Evolutionary conservation across 164 flowering plant species (phyloP).

Genomic region (Magnolia officinalis): DNA sequence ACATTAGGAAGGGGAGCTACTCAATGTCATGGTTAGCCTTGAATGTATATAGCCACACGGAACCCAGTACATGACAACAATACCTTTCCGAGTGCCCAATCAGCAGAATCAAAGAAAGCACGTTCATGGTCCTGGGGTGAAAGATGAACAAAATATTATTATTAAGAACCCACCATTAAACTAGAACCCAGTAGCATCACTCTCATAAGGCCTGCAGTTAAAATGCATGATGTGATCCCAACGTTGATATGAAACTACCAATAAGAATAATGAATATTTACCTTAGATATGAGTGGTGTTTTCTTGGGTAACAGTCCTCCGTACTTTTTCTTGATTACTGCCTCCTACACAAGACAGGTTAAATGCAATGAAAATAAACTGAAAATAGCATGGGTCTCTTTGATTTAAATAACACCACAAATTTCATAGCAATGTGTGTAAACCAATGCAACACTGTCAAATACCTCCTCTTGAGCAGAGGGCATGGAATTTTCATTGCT

Average conservation of each 20-base stretch:
- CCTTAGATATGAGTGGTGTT: slow-evolving; percentile 87
- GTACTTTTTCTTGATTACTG: slow-evolving; percentile 68
- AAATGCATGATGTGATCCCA: neutral
- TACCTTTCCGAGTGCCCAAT: slow-evolving; percentile 98
- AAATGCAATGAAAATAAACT: neutral
- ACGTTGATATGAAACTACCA: neutral
- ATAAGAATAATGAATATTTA: slow-evolving; percentile 13
- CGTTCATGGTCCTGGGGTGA: slow-evolving; percentile 82
- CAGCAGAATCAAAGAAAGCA: slow-evolving; percentile 98
- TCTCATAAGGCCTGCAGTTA: neutral
- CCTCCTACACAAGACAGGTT: slow-evolving; percentile 53
- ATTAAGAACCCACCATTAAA: neutral
- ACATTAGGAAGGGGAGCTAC: neutral
- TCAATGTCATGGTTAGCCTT: neutral
- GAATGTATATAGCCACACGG: neutral
- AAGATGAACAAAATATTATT: neutral
- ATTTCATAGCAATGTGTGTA: neutral
- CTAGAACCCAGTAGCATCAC: neutral
- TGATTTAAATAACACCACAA: neutral
- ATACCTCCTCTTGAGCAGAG: slow-evolving; percentile 41
- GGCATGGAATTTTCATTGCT: slow-evolving; percentile 28
- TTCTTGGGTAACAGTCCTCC: slow-evolving; percentile 80
- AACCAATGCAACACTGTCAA: neutral
- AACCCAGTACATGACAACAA: neutral
- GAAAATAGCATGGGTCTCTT: neutral